Evolutionary conservation across 257 asterid species (phyloP).

Genomic region (Solanum appendiculatum): DNA sequence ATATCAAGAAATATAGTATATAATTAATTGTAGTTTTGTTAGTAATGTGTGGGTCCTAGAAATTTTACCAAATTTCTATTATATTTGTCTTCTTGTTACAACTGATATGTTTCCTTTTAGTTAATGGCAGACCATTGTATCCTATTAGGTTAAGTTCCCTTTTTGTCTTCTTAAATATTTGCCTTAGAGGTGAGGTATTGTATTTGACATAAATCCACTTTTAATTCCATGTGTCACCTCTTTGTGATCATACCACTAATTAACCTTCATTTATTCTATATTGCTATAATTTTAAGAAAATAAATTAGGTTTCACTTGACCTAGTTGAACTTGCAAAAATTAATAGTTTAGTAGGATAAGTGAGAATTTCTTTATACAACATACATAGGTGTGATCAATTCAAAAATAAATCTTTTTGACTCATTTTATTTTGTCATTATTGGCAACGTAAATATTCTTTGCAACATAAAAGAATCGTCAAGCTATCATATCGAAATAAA

Average conservation of each 20-base stretch:
- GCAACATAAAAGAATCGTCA: too few relatives aligned
- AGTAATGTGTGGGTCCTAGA: background rate
- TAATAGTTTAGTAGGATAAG: too few relatives aligned
- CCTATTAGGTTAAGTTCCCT: background rate
- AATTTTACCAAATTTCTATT: background rate
- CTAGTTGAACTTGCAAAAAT: background rate
- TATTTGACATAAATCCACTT: background rate
- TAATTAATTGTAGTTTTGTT: background rate
- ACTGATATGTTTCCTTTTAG: background rate
- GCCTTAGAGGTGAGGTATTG: background rate
- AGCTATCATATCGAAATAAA: too few relatives aligned
- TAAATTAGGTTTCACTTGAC: background rate
- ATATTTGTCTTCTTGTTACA: background rate
- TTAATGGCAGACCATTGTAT: conserved; percentile 11
- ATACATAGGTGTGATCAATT: too few relatives aligned
- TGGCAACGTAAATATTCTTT: too few relatives aligned
- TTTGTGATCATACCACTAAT: background rate
- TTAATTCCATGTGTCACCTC: background rate
- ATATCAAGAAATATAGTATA: background rate
- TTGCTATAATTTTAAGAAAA: background rate
- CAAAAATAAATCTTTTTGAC: too few relatives aligned
- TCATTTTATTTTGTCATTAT: too few relatives aligned
- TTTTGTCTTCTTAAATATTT: background rate
- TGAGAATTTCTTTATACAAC: too few relatives aligned
- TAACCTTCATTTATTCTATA: background rate